A percentile compares a stretch with the other conserved stretches of the same genome.
Conservation (phyloP, 2,329 filamentous ascomycete species). For the Chaetothyriales sp. region DNA sequence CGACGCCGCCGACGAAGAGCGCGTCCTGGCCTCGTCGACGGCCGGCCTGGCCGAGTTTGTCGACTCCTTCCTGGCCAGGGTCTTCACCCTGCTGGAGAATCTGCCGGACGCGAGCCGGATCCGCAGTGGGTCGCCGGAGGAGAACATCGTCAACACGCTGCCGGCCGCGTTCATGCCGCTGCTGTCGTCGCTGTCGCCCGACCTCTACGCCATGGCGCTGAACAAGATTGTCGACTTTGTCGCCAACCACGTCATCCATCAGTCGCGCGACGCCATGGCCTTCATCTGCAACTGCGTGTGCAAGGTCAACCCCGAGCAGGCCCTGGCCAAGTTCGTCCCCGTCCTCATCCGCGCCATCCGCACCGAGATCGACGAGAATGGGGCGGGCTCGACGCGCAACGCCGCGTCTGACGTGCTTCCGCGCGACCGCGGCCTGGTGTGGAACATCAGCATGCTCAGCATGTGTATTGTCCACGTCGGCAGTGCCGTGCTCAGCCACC, state of each 20-base stretch:
- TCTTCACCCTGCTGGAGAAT: conserved; percentile 92
- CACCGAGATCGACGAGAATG: conserved; percentile 93
- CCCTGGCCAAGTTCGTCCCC: conserved; percentile 77
- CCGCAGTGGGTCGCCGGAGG: conserved; percentile 82
- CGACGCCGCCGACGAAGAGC: conserved; percentile 70
- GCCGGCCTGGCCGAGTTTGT: conserved; percentile 89
- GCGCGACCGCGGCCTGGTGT: conserved; percentile 80
- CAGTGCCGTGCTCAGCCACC: conserved; percentile 74
- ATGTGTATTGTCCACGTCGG: conserved; percentile 98
- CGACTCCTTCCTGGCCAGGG: conserved; percentile 75
- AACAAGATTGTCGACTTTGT: conserved; percentile 90
- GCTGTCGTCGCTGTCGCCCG: conserved; percentile 78
- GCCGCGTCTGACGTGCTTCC: conserved; percentile 88
- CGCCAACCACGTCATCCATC: conserved; percentile 86
- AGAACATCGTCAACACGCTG: conserved; percentile 90
- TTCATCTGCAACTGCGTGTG: conserved; percentile 95
- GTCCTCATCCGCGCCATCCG: conserved; percentile 84
- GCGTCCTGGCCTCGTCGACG: conserved; percentile 83
- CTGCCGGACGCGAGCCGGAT: conserved; percentile 80
- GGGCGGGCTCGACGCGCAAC: conserved; percentile 85
- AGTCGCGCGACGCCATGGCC: conserved; percentile 93
- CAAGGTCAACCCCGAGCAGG: conserved; percentile 90
- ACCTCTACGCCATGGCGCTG: conserved; percentile 81
- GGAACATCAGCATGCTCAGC: conserved; percentile 92
- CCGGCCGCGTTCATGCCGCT: conserved; percentile 83